Percentiles rank a stretch among this genome's conserved stretches.
phyloP scores from a whole-genome alignment of 768 basidiomycete species.

The Hygrocybe punicea region DNA sequence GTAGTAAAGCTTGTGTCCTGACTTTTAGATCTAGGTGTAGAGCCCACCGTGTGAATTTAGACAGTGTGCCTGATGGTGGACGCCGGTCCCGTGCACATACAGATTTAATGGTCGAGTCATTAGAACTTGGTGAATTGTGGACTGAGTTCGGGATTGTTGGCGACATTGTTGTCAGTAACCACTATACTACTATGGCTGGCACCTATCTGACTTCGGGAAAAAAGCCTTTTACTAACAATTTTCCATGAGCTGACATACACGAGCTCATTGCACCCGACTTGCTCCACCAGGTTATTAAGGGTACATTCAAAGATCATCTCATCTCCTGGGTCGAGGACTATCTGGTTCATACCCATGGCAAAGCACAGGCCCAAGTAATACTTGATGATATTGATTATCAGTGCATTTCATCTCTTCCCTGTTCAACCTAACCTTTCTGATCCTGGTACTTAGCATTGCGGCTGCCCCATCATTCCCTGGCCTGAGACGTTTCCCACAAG shows the following conservation, averaged over 20 bases:
- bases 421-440: not conserved
- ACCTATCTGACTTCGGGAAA: not conserved
- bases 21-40: no score
- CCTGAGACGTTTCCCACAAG: constrained; percentile 9
- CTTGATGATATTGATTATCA: constrained; percentile 34
- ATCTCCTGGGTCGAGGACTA: constrained; percentile 37
- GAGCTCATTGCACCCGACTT: constrained; percentile 33
- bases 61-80: no score
- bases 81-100: no score
- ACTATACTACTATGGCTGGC: no score
- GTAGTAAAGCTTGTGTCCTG: no score
- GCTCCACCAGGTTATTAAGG: constrained; percentile 41
- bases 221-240: constrained; percentile 35
- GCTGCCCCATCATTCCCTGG: constrained; percentile 10
- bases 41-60: no score
- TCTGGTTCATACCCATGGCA: constrained; percentile 17
- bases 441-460: constrained; percentile 1
- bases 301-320: constrained; percentile 42
- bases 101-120: no score
- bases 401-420: constrained; percentile 14
- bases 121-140: no score
- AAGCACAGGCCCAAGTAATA: constrained; percentile 19
- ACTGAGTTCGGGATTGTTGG: no score
- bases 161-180: no score
- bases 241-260: constrained; percentile 38